These are phyloP conservation scores for Phytophthora pseudosyringae DNA, from an alignment of 352 stramenopile genomes.

Conservation along the genomic window DNA sequence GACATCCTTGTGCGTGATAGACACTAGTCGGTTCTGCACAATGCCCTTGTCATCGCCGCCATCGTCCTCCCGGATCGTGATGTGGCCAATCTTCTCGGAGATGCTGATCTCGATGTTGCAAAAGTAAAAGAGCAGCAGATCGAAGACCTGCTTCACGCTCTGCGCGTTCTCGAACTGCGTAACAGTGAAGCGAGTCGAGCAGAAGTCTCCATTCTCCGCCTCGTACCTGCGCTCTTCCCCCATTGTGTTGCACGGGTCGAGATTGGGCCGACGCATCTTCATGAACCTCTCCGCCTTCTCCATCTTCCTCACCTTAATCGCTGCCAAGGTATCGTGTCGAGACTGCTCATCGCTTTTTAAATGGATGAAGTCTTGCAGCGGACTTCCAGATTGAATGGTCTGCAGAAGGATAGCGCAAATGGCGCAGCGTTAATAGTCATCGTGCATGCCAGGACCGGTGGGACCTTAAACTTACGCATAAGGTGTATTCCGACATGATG, in stretches of 20 bases:
- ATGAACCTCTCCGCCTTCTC: slow-evolving; percentile 45
- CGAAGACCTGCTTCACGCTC: slow-evolving; percentile 50
- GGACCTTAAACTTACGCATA: slow-evolving; percentile 29
- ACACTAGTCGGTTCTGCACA: slow-evolving; percentile 55
- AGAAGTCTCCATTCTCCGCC: slow-evolving; percentile 51
- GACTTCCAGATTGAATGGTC: slow-evolving; percentile 37
- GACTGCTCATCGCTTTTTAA: slow-evolving; percentile 28
- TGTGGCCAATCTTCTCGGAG: slow-evolving; percentile 60
- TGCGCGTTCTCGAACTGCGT: slow-evolving; percentile 50
- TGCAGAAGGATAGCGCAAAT: slow-evolving; percentile 15
- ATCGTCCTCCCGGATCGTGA: slow-evolving; percentile 61
- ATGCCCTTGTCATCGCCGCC: slow-evolving; percentile 46
- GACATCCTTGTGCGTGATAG: slow-evolving; percentile 33
- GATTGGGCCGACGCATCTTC: slow-evolving; percentile 24
- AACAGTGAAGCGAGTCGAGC: slow-evolving; percentile 56
- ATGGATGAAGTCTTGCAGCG: slow-evolving; percentile 40
- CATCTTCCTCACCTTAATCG: slow-evolving; percentile 35
- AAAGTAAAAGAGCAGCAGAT: slow-evolving; percentile 56
- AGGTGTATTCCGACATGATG: slow-evolving; percentile 46
- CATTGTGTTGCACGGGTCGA: slow-evolving; percentile 38
- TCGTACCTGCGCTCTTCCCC: slow-evolving; percentile 57
- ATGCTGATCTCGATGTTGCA: slow-evolving; percentile 70
- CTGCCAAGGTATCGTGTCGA: slow-evolving; percentile 15
- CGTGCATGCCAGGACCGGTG: not conserved
- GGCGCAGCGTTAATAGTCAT: slow-evolving; percentile 4